Evolutionary conservation across 257 asterid species (phyloP).

Genomic region (Fraxinus quadrangulata): DNA sequence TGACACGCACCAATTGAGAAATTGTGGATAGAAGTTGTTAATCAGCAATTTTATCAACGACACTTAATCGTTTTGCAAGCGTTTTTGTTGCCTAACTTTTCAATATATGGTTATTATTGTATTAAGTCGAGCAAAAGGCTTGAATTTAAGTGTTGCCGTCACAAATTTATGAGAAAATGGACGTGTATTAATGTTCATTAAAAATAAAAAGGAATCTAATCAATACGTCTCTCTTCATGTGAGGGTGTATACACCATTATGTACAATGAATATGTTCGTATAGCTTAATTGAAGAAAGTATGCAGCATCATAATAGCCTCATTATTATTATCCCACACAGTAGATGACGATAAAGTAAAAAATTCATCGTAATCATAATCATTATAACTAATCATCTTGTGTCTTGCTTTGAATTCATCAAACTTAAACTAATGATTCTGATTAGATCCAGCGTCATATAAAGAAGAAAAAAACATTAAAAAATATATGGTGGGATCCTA

Average conservation of each 20-base stretch:
- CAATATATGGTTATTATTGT: no score
- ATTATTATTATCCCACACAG: neutral
- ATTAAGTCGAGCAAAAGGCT: no score
- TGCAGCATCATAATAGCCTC: neutral
- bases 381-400: slow-evolving; percentile 18
- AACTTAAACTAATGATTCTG: neutral
- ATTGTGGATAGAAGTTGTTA: no score
- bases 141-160: neutral
- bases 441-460: neutral
- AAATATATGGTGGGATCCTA: slow-evolving; percentile 29
- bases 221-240: no score
- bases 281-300: neutral
- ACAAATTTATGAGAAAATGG: neutral
- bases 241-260: no score
- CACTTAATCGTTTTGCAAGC: no score
- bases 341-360: slow-evolving; percentile 25
- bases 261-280: no score
- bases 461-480: neutral
- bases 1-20: no score
- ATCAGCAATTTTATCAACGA: no score
- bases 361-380: slow-evolving; percentile 24
- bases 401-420: slow-evolving; percentile 22
- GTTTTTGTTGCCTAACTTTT: no score
- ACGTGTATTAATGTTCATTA: neutral
- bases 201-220: no score